A percentile compares a stretch with the other conserved stretches of the same genome.
Evolutionary conservation across 2,329 filamentous ascomycete species (phyloP).

Genomic region (Aspergillus chevalieri): DNA sequence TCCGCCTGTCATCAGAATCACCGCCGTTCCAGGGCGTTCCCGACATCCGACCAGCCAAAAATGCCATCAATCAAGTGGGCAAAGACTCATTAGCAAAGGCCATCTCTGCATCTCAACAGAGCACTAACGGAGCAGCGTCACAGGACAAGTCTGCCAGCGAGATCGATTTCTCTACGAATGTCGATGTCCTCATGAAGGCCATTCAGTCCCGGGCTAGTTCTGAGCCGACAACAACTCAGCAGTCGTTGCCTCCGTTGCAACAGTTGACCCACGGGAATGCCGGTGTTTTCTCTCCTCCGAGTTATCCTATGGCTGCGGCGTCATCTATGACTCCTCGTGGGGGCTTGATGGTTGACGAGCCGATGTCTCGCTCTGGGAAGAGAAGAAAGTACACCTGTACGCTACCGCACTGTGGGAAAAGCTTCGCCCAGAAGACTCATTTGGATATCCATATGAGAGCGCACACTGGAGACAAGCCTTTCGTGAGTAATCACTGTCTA

Average conservation of each 20-base stretch:
- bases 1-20: conserved; percentile 25
- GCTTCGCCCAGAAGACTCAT: conserved; percentile 87
- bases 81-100: conserved; percentile 14
- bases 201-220: conserved; percentile 62
- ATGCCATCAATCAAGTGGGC: conserved; percentile 25
- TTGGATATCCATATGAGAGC: conserved; percentile 81
- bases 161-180: conserved; percentile 69
- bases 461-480: conserved; percentile 87
- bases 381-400: conserved; percentile 67
- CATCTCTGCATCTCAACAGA: conserved; percentile 2
- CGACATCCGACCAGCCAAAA: conserved; percentile 33
- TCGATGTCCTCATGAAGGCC: conserved; percentile 82
- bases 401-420: conserved; percentile 68
- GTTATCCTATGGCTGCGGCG: conserved; percentile 16
- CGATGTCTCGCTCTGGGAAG: conserved; percentile 29
- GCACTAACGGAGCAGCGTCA: conserved; percentile 5
- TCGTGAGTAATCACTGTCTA: conserved; percentile 52
- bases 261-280: conserved; percentile 22
- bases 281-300: conserved; percentile 12
- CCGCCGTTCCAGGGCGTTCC: conserved; percentile 30
- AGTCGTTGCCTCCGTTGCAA: conserved; percentile 31
- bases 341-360: conserved; percentile 27
- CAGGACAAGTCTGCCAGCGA: conserved; percentile 41
- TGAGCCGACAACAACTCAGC: conserved; percentile 19
- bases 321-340: conserved; percentile 13